Conservation (phyloP, 257 asterid species). For the Solanum chiquidenum region DNA sequence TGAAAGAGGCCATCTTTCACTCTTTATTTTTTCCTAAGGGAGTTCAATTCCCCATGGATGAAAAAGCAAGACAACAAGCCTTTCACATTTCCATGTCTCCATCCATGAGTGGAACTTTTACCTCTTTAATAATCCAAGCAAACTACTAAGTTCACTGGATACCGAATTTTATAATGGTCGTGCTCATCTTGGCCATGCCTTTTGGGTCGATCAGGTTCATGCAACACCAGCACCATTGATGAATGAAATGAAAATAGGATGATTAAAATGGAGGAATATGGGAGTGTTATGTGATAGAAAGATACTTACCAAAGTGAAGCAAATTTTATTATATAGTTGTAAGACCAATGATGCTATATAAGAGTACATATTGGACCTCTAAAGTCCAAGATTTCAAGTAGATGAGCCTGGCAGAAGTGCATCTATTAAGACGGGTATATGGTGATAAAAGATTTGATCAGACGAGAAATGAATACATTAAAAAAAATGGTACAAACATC, state of each 20-base stretch:
- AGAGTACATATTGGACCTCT: not conserved
- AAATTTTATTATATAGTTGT: not conserved
- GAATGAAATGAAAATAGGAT: not conserved
- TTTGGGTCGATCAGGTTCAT: not conserved
- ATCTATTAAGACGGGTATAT: not conserved
- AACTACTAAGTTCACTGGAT: not conserved
- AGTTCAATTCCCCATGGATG: not conserved
- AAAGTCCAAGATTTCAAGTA: not conserved
- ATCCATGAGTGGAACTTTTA: not conserved
- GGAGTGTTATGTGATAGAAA: not conserved
- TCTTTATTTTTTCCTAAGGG: not conserved
- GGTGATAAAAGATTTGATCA: not conserved
- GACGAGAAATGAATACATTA: not conserved
- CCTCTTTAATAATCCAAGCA: not conserved
- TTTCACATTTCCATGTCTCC: not conserved
- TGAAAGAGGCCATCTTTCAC: not conserved
- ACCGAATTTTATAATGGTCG: not conserved
- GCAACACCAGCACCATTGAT: not conserved
- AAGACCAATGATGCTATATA: not conserved
- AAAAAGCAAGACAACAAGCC: not conserved
- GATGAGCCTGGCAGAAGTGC: not conserved
- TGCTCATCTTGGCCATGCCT: not conserved
- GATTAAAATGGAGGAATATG: not conserved
- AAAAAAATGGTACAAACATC: not conserved
- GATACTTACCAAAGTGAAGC: not conserved